These are phyloP conservation scores for Zasmidium citrigriseum DNA, from an alignment of 2,329 filamentous ascomycete species.

Conservation along the genomic window DNA sequence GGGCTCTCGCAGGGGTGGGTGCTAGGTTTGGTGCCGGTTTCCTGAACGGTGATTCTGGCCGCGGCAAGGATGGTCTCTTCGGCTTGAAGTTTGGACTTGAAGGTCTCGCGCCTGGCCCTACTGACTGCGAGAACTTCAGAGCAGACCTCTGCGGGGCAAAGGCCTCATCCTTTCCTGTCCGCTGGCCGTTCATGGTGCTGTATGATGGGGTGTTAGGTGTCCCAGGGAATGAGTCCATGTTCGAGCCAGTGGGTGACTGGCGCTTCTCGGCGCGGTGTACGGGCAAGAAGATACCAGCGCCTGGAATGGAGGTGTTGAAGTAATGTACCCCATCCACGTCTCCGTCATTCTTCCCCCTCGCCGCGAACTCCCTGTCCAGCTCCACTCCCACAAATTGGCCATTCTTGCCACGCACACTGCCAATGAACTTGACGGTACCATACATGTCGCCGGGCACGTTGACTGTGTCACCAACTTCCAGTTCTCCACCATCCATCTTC, in stretches of 20 bases:
- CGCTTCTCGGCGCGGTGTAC: slow-evolving; percentile 75
- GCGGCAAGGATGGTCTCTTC: slow-evolving; percentile 75
- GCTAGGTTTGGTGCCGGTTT: slow-evolving; percentile 62
- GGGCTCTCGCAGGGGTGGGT: slow-evolving; percentile 59
- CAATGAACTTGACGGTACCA: slow-evolving; percentile 86
- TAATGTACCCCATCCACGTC: slow-evolving; percentile 86
- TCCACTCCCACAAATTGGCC: slow-evolving; percentile 93
- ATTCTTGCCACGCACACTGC: slow-evolving; percentile 82
- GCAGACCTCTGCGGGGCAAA: slow-evolving; percentile 56
- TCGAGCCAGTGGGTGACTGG: slow-evolving; percentile 56
- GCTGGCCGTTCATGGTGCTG: slow-evolving; percentile 47
- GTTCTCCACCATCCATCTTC: slow-evolving; percentile 50
- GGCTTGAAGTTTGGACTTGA: slow-evolving; percentile 71
- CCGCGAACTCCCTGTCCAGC: slow-evolving; percentile 75
- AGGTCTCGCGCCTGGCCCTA: slow-evolving; percentile 69
- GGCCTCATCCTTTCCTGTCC: slow-evolving; percentile 22
- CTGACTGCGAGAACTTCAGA: slow-evolving; percentile 86
- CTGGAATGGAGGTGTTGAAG: slow-evolving; percentile 75
- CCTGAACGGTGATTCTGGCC: slow-evolving; percentile 78
- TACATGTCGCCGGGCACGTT: slow-evolving; percentile 93
- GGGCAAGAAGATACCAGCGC: slow-evolving; percentile 91
- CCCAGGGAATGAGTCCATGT: slow-evolving; percentile 56
- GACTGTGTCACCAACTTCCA: slow-evolving; percentile 79
- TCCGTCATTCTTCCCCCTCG: slow-evolving; percentile 89
- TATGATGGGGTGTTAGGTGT: slow-evolving; percentile 70